Evolutionary conservation across 345 rosid genomes (phyloP).

Genomic region (Arabis alpina): DNA sequence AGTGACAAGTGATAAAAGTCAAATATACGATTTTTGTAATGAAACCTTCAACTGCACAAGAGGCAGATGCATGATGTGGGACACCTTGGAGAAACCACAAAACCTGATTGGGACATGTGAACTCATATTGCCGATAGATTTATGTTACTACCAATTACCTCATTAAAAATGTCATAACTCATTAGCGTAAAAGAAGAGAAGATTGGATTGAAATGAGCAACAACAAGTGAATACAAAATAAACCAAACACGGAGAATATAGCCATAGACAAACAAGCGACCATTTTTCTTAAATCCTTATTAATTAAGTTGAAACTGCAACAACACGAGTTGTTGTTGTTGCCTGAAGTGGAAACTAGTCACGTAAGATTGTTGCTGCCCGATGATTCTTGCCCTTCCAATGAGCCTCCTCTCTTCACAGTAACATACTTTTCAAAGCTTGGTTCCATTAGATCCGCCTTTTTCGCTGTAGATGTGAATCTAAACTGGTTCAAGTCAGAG

Average conservation of each 20-base stretch:
- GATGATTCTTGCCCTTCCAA: slow-evolving; percentile 72
- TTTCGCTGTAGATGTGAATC: slow-evolving; percentile 35
- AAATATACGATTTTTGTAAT: no score
- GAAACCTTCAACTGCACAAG: no score
- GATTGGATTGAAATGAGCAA: neutral
- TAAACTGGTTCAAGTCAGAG: slow-evolving; percentile 34
- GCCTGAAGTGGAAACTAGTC: slow-evolving; percentile 28
- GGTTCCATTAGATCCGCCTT: slow-evolving; percentile 76
- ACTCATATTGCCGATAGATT: no score
- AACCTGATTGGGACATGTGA: no score
- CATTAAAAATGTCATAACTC: no score
- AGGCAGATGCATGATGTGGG: no score
- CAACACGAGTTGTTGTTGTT: slow-evolving; percentile 29
- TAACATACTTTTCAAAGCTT: slow-evolving; percentile 84
- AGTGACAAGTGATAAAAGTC: no score
- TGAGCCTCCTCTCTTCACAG: slow-evolving; percentile 63
- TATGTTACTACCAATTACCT: no score
- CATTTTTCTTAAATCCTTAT: neutral
- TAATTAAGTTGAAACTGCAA: neutral
- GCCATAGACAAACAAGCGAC: neutral
- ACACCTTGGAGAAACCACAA: no score
- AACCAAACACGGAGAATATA: neutral
- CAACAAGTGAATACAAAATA: slow-evolving; percentile 2
- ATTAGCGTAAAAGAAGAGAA: neutral
- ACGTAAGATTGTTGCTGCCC: slow-evolving; percentile 74